phyloP scores from a whole-genome alignment of 192 early-diverging fungal genomes.

The Rhizoclosmatium sp. region DNA sequence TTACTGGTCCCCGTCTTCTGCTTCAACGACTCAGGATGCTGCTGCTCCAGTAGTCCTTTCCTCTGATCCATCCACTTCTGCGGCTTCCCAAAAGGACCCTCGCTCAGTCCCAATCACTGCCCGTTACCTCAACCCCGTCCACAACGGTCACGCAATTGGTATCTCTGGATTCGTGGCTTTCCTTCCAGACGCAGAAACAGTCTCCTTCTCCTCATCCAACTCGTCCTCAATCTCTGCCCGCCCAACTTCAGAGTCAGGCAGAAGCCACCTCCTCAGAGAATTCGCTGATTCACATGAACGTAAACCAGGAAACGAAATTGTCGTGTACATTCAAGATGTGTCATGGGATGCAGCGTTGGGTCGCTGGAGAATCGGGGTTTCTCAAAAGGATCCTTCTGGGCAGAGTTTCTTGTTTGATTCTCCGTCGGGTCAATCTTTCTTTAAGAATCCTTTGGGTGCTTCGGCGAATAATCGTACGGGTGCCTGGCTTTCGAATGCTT shows the following conservation, averaged over 20 bases:
- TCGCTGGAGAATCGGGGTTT: constrained; percentile 26
- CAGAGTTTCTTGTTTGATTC: constrained; percentile 12
- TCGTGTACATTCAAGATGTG: constrained; percentile 23
- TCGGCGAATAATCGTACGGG: neutral
- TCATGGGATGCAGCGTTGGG: constrained; percentile 13
- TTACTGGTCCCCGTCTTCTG: constrained; percentile 7
- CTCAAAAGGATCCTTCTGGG: constrained; percentile 26
- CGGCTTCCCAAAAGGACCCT: neutral
- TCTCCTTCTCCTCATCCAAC: neutral
- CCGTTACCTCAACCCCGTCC: constrained; percentile 31
- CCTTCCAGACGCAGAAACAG: constrained; percentile 15
- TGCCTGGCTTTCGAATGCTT: neutral
- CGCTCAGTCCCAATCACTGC: constrained; percentile 15
- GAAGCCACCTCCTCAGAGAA: neutral
- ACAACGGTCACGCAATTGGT: constrained; percentile 29
- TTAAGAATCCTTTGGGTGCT: neutral
- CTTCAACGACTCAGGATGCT: neutral
- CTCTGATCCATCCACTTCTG: neutral
- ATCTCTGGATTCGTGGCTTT: constrained; percentile 30
- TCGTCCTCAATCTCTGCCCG: neutral
- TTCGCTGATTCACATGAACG: constrained; percentile 13
- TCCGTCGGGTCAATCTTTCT: no score
- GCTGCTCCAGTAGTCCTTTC: neutral
- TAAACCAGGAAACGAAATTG: constrained; percentile 15
- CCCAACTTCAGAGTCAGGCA: neutral